Percentiles rank a stretch among this genome's conserved stretches.
phyloP scores from a whole-genome alignment of 2,329 filamentous ascomycete genomes.

The Myotisia sp. region DNA sequence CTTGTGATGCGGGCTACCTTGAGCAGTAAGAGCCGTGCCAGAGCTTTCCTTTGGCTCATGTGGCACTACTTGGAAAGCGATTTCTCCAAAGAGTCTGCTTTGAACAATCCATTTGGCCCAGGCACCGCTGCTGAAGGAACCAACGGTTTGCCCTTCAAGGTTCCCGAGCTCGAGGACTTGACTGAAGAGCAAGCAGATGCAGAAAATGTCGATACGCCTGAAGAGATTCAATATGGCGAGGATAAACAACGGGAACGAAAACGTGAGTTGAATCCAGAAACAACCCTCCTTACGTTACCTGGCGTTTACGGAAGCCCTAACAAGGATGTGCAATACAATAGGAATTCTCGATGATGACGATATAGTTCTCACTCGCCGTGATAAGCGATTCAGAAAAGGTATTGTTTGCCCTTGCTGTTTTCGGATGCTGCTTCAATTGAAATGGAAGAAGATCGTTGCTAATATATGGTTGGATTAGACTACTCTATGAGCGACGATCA shows the following conservation, averaged over 20 bases:
- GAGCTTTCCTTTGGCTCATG: slow-evolving; percentile 91
- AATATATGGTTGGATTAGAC: slow-evolving; percentile 2
- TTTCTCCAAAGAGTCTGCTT: slow-evolving; percentile 73
- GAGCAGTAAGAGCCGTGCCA: slow-evolving; percentile 68
- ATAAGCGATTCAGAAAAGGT: slow-evolving; percentile 34
- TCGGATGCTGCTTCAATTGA: no score
- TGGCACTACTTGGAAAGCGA: slow-evolving; percentile 98
- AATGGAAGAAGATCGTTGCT: no score
- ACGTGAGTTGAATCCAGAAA: slow-evolving; percentile 18
- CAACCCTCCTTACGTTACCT: background rate
- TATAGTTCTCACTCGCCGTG: slow-evolving; percentile 27
- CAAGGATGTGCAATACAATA: slow-evolving; percentile 14
- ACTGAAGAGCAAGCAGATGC: slow-evolving; percentile 37
- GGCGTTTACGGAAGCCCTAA: slow-evolving; percentile 7
- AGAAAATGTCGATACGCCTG: slow-evolving; percentile 37
- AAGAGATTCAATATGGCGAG: slow-evolving; percentile 36
- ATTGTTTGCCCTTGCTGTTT: slow-evolving; percentile 6
- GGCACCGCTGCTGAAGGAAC: slow-evolving; percentile 31
- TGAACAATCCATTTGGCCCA: slow-evolving; percentile 77
- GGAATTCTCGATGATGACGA: slow-evolving; percentile 37
- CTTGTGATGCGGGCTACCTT: slow-evolving; percentile 81
- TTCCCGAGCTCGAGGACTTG: slow-evolving; percentile 34
- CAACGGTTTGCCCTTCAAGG: slow-evolving; percentile 33
- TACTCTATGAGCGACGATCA: slow-evolving; percentile 22
- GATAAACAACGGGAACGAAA: slow-evolving; percentile 36